Conservation (phyloP, 768 basidiomycete species). For the Fomitopsis pulvina region DNA sequence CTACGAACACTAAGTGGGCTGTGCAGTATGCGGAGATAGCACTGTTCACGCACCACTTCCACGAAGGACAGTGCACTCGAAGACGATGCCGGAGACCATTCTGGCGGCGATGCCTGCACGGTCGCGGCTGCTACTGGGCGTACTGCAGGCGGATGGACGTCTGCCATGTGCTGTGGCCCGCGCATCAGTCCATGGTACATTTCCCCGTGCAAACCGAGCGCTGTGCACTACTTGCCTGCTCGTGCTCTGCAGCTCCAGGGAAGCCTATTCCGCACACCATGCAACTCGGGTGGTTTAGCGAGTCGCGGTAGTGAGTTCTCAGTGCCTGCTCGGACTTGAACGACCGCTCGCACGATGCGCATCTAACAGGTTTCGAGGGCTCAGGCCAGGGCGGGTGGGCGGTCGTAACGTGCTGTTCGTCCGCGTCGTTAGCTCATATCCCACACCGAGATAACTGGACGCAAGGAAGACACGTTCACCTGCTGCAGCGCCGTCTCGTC, state of each 20-base stretch:
- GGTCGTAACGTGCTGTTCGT: conserved; percentile 8
- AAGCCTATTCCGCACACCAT: conserved; percentile 17
- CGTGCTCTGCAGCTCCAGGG: conserved; percentile 7
- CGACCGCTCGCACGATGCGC: conserved; percentile 8
- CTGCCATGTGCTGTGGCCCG: not conserved
- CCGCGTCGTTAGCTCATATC: too few species aligned
- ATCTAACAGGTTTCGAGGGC: too few species aligned
- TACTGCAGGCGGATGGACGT: not conserved
- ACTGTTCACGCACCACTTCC: not conserved
- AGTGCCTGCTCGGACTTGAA: conserved; percentile 4
- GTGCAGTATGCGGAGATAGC: not conserved
- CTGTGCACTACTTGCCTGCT: conserved; percentile 6
- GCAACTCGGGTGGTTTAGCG: conserved; percentile 17
- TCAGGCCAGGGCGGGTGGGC: conserved; percentile 6
- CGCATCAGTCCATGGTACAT: too few species aligned
- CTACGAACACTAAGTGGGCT: not conserved
- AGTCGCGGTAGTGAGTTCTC: conserved; percentile 9
- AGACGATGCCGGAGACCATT: not conserved
- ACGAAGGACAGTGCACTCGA: not conserved
- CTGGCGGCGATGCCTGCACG: not conserved
- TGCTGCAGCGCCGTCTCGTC: too few species aligned
- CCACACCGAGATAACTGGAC: too few species aligned
- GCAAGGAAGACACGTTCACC: too few species aligned
- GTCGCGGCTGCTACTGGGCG: not conserved
- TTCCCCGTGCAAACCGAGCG: not conserved